These are phyloP conservation scores for Chaetomium fimeti DNA, from an alignment of 495 filamentous ascomycete species.

Conservation along the genomic window DNA sequence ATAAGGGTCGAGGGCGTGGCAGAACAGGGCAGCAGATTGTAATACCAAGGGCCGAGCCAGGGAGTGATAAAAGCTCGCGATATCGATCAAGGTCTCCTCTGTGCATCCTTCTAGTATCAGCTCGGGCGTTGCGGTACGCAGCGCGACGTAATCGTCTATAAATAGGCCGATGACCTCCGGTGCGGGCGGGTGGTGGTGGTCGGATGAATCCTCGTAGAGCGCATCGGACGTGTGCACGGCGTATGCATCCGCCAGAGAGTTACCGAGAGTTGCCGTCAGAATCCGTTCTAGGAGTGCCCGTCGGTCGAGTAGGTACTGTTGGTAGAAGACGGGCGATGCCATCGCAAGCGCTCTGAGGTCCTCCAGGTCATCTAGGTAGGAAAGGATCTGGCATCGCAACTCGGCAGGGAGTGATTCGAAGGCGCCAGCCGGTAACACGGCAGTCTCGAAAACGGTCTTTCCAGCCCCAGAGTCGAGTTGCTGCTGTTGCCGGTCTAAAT, in stretches of 20 bases:
- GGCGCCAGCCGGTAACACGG: not conserved
- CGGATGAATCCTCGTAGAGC: not conserved
- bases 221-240: slow-evolving; percentile 16
- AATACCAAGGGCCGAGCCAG: slow-evolving; percentile 27
- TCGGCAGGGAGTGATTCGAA: slow-evolving; percentile 19
- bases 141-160: slow-evolving; percentile 16
- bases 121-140: slow-evolving; percentile 4
- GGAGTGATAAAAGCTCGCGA: slow-evolving; percentile 28
- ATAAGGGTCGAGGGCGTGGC: not conserved
- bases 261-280: slow-evolving; percentile 20
- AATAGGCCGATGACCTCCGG: slow-evolving; percentile 12
- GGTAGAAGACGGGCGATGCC: slow-evolving; percentile 34
- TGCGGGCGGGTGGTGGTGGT: no score
- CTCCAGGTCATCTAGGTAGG: slow-evolving; percentile 19
- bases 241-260: slow-evolving; percentile 25
- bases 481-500: no score
- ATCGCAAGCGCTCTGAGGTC: slow-evolving; percentile 27
- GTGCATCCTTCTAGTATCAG: not conserved
- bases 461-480: no score
- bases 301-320: slow-evolving; percentile 33
- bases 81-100: slow-evolving; percentile 18
- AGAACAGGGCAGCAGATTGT: slow-evolving; percentile 16
- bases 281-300: slow-evolving; percentile 13
- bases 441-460: no score
- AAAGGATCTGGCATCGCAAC: slow-evolving; percentile 19